Conservation (phyloP, 2,329 filamentous ascomycete species). For the Raffaelea albimanens region DNA sequence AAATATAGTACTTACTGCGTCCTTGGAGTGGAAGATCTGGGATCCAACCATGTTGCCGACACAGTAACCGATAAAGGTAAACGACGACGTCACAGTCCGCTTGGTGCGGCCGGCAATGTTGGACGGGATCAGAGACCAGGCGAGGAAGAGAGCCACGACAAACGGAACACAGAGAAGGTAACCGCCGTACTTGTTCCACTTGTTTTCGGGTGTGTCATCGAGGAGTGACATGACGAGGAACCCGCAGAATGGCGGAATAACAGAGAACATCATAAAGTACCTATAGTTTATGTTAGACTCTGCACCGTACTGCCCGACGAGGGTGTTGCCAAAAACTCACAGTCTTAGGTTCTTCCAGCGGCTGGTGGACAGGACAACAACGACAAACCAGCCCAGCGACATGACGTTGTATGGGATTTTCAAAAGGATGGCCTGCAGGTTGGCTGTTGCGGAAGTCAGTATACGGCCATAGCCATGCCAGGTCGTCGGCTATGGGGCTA, state of each 20-base stretch:
- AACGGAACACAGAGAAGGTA: conserved; percentile 26
- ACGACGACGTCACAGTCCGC: conserved; percentile 32
- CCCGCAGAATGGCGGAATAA: conserved; percentile 24
- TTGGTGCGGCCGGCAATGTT: conserved; percentile 38
- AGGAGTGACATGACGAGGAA: conserved; percentile 26
- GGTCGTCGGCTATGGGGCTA: no score
- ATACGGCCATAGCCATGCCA: no score
- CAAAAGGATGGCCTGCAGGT: conserved; percentile 25
- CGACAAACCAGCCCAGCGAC: conserved; percentile 24
- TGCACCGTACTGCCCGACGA: neutral
- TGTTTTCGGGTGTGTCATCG: conserved; percentile 22
- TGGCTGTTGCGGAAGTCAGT: no score
- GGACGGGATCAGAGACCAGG: conserved; percentile 29
- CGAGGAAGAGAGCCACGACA: conserved; percentile 22
- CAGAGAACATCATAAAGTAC: conserved; percentile 27
- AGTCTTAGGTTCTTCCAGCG: conserved; percentile 24
- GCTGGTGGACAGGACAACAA: conserved; percentile 23
- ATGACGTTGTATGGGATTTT: conserved; percentile 23
- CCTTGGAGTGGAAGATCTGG: conserved; percentile 33
- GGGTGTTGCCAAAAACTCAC: conserved; percentile 4
- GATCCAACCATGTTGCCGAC: conserved; percentile 37
- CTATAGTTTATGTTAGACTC: neutral
- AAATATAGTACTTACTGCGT: conserved; percentile 22
- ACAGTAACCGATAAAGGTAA: conserved; percentile 36
- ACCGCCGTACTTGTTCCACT: conserved; percentile 26